Conservation (phyloP, 306 rosid genomes). For the Bauhinia variegata region DNA sequence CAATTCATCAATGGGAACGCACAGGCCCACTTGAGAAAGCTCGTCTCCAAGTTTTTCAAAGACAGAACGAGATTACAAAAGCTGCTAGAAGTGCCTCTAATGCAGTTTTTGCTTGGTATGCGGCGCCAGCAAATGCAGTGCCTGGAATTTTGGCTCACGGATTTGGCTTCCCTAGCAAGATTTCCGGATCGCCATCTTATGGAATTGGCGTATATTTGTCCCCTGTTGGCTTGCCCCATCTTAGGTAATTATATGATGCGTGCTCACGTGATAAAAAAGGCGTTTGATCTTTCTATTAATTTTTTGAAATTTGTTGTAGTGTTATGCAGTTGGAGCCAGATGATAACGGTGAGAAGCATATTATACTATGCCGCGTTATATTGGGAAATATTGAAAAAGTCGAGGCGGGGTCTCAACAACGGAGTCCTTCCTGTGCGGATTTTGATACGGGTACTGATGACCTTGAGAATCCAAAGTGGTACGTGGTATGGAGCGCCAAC, state of each 20-base stretch:
- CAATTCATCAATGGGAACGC: slow-evolving; percentile 50
- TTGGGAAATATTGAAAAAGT: slow-evolving; percentile 65
- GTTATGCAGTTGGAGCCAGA: slow-evolving; percentile 46
- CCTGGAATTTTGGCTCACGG: slow-evolving; percentile 51
- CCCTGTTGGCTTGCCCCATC: slow-evolving; percentile 42
- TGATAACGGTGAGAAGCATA: slow-evolving; percentile 51
- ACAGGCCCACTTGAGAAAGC: slow-evolving; percentile 42
- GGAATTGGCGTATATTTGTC: slow-evolving; percentile 53
- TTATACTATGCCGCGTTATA: slow-evolving; percentile 60
- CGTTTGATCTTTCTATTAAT: background rate
- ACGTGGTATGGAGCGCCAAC: slow-evolving; percentile 58
- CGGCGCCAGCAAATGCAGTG: slow-evolving; percentile 42
- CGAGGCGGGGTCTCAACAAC: slow-evolving; percentile 49
- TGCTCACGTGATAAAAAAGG: background rate
- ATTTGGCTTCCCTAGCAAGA: slow-evolving; percentile 43
- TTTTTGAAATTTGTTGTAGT: slow-evolving; percentile 42
- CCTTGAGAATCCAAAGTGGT: slow-evolving; percentile 54
- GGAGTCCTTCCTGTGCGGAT: slow-evolving; percentile 45
- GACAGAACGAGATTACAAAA: slow-evolving; percentile 40
- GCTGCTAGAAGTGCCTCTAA: slow-evolving; percentile 54
- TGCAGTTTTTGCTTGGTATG: slow-evolving; percentile 61
- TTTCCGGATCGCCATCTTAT: slow-evolving; percentile 29
- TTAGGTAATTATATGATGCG: slow-evolving; percentile 41
- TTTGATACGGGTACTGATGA: slow-evolving; percentile 66
- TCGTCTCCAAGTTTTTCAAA: slow-evolving; percentile 44